Base-by-base conservation (phyloP, 805 yeast genomes). In the Tetrapisispora pingtungensis region DNA sequence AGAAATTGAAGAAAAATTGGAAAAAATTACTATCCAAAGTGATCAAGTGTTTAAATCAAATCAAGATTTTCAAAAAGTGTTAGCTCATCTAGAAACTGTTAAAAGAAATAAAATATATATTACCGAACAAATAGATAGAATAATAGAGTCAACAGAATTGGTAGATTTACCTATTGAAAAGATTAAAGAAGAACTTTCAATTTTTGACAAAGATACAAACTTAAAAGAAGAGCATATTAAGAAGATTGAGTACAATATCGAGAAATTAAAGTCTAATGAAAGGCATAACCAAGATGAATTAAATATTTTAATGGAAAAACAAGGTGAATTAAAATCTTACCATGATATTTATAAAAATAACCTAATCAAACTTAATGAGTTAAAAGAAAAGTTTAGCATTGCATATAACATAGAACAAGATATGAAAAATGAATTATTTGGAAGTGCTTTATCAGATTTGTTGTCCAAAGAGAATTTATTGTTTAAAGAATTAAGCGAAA, bases 21-120 rank as follows among this genome's bases (percentile, higher is more conserved):
- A 71, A 15, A 58, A 58, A 3, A 68, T 79, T 1, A 80, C 81
- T n/a, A 60, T 62, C 33, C 75, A 81, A 51, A 72, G 86, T 3
- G 81, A 83, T 40, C 58, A 58, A 13, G 66, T 89, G 13, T 88
- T 87, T 62, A 75, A 77, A 40, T 71, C 85, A 1, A 85, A 86
- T 56, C 96, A 86, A 58, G 82, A 83, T 46, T 89, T 81, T 58
- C 95, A 87, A 57, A 71, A 78, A 47, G 76, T 79, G 0, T 58
- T 89, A 18, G 78, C 83, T 26, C 75, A 75, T 49, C 62, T 80
- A 19, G 85, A 82, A 33, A 77, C 75, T 41, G 57, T 83, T 37
- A 65, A 68, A 31, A 75, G 75, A 41, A 72, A 73, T 39, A 67
- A 69, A 46, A 55, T 56, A 10, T 68, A 77, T 1, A 58, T 77